phyloP scores from a whole-genome alignment of 2,329 filamentous ascomycete genomes.

The Nigrospora osmanthi region DNA sequence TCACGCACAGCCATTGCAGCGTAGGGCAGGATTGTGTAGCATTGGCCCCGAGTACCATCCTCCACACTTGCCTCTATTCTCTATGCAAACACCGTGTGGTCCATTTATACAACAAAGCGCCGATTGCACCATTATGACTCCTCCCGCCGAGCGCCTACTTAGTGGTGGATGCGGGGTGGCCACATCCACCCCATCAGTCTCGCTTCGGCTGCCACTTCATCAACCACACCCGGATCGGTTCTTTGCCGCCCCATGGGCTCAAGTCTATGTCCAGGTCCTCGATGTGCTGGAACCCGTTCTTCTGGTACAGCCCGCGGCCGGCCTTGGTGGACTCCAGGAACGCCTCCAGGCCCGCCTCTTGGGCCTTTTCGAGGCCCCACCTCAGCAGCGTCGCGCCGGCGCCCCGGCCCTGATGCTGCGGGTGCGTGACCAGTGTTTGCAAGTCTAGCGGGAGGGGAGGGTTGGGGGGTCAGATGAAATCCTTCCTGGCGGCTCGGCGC shows the following conservation, averaged over 20 bases:
- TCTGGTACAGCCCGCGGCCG: slow-evolving; percentile 27
- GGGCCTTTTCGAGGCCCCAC: slow-evolving; percentile 27
- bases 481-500: background rate
- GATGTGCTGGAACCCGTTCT: slow-evolving; percentile 30
- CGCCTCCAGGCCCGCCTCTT: slow-evolving; percentile 20
- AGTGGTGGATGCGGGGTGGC: background rate
- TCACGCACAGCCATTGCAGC: too few relatives aligned
- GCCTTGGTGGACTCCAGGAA: slow-evolving; percentile 28
- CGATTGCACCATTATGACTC: too few relatives aligned
- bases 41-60: too few relatives aligned
- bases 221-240: slow-evolving; percentile 13
- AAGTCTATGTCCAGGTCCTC: slow-evolving; percentile 18
- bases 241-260: slow-evolving; percentile 20
- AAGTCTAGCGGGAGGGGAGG: slow-evolving; percentile 23
- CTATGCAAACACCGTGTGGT: too few relatives aligned
- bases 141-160: too few relatives aligned
- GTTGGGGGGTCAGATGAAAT: background rate
- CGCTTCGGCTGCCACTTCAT: slow-evolving; percentile 14
- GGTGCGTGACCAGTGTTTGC: slow-evolving; percentile 28
- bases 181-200: background rate
- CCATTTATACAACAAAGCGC: too few relatives aligned
- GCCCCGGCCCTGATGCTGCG: slow-evolving; percentile 30
- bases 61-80: too few relatives aligned
- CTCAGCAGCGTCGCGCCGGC: slow-evolving; percentile 28
- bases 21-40: too few relatives aligned